Conservation (phyloP, 2,329 filamentous ascomycete species). For the Lecanoromycetidae sp. region DNA sequence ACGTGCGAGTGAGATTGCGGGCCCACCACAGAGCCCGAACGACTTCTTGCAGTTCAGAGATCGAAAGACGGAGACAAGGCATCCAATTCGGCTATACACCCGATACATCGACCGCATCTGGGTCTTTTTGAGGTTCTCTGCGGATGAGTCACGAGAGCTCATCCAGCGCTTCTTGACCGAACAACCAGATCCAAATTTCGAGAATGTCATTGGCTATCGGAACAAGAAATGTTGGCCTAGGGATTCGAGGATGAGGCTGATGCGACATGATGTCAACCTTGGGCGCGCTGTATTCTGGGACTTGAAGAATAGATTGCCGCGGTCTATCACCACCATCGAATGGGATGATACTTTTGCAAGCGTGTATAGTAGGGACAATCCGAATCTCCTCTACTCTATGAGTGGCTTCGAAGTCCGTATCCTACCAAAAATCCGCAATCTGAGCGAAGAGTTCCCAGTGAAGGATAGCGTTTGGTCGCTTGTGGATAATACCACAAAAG, state of each 20-base stretch:
- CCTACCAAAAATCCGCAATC: slow-evolving; percentile 84
- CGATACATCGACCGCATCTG: slow-evolving; percentile 97
- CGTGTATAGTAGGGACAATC: slow-evolving; percentile 96
- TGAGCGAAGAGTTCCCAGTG: slow-evolving; percentile 90
- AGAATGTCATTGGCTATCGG: slow-evolving; percentile 97
- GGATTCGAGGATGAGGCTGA: slow-evolving; percentile 92
- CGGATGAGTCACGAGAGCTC: slow-evolving; percentile 86
- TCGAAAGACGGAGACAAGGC: slow-evolving; percentile 76
- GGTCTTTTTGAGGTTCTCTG: slow-evolving; percentile 90
- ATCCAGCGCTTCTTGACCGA: slow-evolving; percentile 97
- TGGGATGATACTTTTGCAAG: slow-evolving; percentile 99
- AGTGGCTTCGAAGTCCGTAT: slow-evolving; percentile 95
- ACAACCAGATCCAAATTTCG: slow-evolving; percentile 96
- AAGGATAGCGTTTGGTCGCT: slow-evolving; percentile 98
- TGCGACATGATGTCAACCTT: slow-evolving; percentile 97
- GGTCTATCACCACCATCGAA: slow-evolving; percentile 92
- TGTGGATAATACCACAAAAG: slow-evolving; percentile 91
- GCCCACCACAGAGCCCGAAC: slow-evolving; percentile 83
- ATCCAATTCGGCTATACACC: slow-evolving; percentile 95
- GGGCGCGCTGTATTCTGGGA: slow-evolving; percentile 98
- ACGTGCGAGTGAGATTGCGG: slow-evolving; percentile 94
- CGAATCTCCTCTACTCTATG: slow-evolving; percentile 95
- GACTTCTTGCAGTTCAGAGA: slow-evolving; percentile 97
- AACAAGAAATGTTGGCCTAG: slow-evolving; percentile 99
- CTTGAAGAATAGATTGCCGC: slow-evolving; percentile 86